These are phyloP conservation scores for Myxozyma vanderwaltii DNA, from an alignment of 805 yeast genomes.

Conservation along the genomic window DNA sequence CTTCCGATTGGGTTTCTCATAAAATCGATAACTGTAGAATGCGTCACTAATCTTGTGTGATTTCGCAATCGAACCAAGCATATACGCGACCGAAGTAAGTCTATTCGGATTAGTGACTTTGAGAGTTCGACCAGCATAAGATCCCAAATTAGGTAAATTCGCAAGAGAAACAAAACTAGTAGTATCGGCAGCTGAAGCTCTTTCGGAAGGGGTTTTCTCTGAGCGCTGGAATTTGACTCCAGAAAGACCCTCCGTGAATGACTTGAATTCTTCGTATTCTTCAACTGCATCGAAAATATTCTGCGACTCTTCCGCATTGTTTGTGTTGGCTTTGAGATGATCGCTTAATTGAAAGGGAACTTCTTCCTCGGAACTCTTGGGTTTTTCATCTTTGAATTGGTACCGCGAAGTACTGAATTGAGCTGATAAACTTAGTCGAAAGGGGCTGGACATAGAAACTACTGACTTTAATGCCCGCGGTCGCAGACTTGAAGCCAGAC, in stretches of 20 bases:
- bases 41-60: not conserved
- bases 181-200: not conserved
- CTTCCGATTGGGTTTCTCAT: conserved; percentile 21
- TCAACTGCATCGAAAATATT: not conserved
- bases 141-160: conserved; percentile 17
- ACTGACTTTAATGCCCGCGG: too few species aligned
- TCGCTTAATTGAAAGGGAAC: not conserved
- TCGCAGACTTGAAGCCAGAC: too few species aligned
- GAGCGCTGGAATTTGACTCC: not conserved
- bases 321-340: not conserved
- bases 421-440: not conserved
- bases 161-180: conserved; percentile 16
- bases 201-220: not conserved
- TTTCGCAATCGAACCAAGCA: not conserved
- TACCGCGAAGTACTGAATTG: not conserved
- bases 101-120: conserved; percentile 1
- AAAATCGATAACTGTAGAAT: conserved; percentile 3
- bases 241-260: not conserved
- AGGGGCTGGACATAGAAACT: not conserved
- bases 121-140: conserved; percentile 19
- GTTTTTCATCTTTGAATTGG: not conserved
- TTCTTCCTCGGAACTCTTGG: not conserved
- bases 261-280: not conserved
- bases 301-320: not conserved
- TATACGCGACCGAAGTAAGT: not conserved